phyloP scores from a whole-genome alignment of 2,329 filamentous ascomycete species.

The Cercospora sp. region DNA sequence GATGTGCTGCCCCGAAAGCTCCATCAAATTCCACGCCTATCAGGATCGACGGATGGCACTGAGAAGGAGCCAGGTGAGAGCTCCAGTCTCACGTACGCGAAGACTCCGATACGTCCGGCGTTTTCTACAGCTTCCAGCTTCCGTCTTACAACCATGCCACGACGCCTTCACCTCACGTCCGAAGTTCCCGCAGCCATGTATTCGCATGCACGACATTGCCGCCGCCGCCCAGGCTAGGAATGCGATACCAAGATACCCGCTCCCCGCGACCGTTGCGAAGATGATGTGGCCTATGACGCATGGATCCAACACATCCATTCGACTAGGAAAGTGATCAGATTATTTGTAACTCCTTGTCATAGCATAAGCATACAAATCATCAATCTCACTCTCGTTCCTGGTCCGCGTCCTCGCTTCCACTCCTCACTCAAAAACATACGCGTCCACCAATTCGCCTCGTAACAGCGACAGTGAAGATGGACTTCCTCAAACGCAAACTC shows the following conservation, averaged over 20 bases:
- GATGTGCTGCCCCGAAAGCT: background rate
- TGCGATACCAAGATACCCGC: background rate
- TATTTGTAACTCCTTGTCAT: background rate
- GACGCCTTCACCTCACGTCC: background rate
- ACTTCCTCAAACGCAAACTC: conserved; percentile 13
- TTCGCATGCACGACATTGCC: background rate
- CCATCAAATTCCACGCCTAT: background rate
- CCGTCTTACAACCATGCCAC: background rate
- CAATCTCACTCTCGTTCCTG: background rate
- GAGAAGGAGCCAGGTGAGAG: background rate
- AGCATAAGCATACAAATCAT: background rate
- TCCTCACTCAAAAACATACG: background rate
- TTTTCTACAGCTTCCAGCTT: background rate
- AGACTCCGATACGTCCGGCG: background rate
- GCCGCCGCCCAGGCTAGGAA: background rate
- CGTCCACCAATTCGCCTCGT: background rate
- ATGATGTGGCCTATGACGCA: background rate
- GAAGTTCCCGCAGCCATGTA: background rate
- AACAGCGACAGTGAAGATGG: background rate
- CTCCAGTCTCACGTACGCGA: background rate
- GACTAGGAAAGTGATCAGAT: background rate
- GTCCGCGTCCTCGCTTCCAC: background rate
- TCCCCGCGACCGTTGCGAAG: background rate
- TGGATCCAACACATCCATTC: background rate
- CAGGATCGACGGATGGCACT: background rate